Percentiles rank a stretch among this genome's conserved stretches.
phyloP scores from a whole-genome alignment of 2,329 filamentous ascomycete species.

The Calycina herbarum region DNA sequence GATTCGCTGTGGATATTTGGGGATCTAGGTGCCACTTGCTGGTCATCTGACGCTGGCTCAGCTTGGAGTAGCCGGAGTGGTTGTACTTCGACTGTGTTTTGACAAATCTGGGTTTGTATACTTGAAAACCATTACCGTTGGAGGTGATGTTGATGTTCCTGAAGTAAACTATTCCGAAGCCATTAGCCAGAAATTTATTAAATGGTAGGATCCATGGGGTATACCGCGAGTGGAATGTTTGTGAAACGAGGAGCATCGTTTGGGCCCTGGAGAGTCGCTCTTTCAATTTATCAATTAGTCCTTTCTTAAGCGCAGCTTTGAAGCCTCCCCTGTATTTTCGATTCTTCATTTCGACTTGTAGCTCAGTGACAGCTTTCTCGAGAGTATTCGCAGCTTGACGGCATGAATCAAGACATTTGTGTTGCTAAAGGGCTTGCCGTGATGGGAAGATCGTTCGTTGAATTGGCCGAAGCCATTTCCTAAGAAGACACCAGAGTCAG shows the following conservation, averaged over 20 bases:
- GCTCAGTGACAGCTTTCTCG: background rate
- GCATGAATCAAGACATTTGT: background rate
- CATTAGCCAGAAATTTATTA: no score
- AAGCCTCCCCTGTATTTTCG: background rate
- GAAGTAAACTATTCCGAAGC: background rate
- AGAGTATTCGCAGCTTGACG: background rate
- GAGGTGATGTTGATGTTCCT: conserved; percentile 1
- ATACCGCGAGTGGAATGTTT: no score
- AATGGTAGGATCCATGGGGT: no score
- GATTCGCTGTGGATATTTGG: background rate
- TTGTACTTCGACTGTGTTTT: background rate
- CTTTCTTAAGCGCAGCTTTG: background rate
- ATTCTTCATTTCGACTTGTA: background rate
- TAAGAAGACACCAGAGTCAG: background rate
- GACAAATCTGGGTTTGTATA: background rate
- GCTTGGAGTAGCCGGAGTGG: background rate
- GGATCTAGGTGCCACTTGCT: background rate
- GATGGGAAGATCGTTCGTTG: background rate
- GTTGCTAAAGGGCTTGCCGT: background rate
- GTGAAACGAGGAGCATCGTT: no score
- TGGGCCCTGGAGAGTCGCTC: background rate
- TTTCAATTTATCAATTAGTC: conserved; percentile 9
- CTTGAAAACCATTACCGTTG: background rate
- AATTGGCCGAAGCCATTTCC: background rate
- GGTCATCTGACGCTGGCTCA: background rate